Percentiles rank a stretch among this genome's conserved stretches.
Conservation (phyloP, 73 alveolate species). For the Tetrahymena elliotti region DNA sequence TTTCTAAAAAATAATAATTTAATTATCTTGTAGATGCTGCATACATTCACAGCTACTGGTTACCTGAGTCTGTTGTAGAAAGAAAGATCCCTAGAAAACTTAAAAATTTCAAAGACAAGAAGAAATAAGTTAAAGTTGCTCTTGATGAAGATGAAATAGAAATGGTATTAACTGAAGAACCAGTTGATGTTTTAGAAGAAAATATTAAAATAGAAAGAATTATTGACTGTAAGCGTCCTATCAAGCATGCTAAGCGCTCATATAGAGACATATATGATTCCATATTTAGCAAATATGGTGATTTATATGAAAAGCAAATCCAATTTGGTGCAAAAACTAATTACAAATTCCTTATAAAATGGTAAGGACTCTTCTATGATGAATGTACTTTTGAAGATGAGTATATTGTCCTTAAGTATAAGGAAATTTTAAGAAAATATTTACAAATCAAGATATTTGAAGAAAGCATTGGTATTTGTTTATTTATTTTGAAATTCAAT, state of each 20-base stretch:
- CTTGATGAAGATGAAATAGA: constrained; percentile 22
- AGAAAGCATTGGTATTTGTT: constrained; percentile 18
- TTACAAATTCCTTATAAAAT: constrained; percentile 43
- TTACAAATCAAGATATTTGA: constrained; percentile 23
- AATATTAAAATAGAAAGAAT: constrained; percentile 51
- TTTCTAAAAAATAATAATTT: background rate
- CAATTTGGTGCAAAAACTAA: constrained; percentile 22
- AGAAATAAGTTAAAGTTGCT: constrained; percentile 7
- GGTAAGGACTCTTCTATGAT: constrained; percentile 49
- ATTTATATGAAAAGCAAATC: background rate
- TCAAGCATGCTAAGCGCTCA: constrained; percentile 9
- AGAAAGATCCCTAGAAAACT: constrained; percentile 14
- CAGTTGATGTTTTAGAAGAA: constrained; percentile 37
- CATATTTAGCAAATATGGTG: background rate
- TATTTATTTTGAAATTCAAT: background rate
- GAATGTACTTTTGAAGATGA: constrained; percentile 52
- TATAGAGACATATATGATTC: constrained; percentile 16
- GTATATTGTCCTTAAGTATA: constrained; percentile 1
- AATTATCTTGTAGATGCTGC: background rate
- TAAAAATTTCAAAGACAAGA: constrained; percentile 34
- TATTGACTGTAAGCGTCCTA: constrained; percentile 34
- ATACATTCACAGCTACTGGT: constrained; percentile 41
- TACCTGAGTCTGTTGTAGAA: constrained; percentile 18
- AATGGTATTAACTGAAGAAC: constrained; percentile 9
- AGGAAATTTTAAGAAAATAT: constrained; percentile 7